Base-by-base conservation (phyloP, 805 yeast species). In the Saturnispora mendoncae region DNA sequence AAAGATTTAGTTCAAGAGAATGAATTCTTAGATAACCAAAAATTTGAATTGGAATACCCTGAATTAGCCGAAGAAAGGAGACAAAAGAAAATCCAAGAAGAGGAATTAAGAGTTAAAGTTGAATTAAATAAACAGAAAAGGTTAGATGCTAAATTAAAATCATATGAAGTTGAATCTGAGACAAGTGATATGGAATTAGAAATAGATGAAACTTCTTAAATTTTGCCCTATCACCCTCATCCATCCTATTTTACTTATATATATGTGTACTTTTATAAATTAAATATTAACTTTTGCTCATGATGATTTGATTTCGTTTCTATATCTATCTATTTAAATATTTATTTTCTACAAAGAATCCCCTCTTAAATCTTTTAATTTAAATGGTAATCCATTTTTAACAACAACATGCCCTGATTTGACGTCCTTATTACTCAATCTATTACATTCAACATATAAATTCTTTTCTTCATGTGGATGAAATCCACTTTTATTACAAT, bases 401-500 rank as follows among this genome's bases (percentile, higher is more conserved):
- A 69, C 51, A 3, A 67, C 58, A 28, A 74, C 79, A 55, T 76
- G 81, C 1, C 80, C 80, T 30, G 52, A 46, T 20, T 50, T 46
- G 3, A 46, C 38, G 24, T 54, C 51, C 3, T 61, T 61, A 33
- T 54, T 57, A 34, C 50, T 51, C 4, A 45, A 43, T 38, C 62
- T 55, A 33, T 62, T 61, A 38, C 80, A 75, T 23, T 61, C 61
- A 32, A 64, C 71, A 54, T 78, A 78, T 8, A 78, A 48, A 40
- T 71, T 55, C 0, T 52, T 48, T 44, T 76, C 79, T 13, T 66
- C 61, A 52, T 79, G 84, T 1, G 81, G 83, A 56, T 78, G 85
- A 58, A 78, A 78, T 6, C 76, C 76, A 3, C 65, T 49, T 42
- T 52, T 54, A 23, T 55, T 57, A 56, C 85, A 78, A 31, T 64